Conservation (phyloP, 192 early-diverging fungal species). For the Backusella australiensis region DNA sequence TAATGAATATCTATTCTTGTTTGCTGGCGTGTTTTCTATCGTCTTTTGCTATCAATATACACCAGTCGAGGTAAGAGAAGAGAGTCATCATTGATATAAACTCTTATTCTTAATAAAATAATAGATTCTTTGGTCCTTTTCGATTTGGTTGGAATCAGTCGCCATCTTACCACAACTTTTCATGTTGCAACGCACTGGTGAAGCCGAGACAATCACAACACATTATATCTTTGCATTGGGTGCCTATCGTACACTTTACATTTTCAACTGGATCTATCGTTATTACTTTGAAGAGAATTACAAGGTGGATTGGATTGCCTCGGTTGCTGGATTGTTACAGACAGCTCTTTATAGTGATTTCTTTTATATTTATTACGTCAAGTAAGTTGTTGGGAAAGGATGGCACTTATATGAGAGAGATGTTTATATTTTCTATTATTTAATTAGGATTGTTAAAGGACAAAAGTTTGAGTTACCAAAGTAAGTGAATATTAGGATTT, state of each 20-base stretch:
- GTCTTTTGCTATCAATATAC: conserved; percentile 10
- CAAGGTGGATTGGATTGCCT: conserved; percentile 73
- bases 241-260: conserved; percentile 83
- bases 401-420: not conserved
- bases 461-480: conserved; percentile 67
- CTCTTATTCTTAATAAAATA: not conserved
- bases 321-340: conserved; percentile 89
- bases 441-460: conserved; percentile 62
- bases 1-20: conserved; percentile 68
- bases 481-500: conserved; percentile 16
- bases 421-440: not conserved
- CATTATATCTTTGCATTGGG: conserved; percentile 99
- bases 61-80: not conserved
- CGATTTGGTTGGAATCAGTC: conserved; percentile 93
- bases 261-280: conserved; percentile 95
- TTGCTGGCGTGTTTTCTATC: not conserved
- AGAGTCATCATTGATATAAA: not conserved
- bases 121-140: conserved; percentile 96
- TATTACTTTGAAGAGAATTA: conserved; percentile 39
- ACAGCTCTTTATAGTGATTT: conserved; percentile 97
- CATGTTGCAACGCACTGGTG: conserved; percentile 92
- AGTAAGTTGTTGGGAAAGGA: conserved; percentile 43
- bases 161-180: conserved; percentile 98
- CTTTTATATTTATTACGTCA: conserved; percentile 92
- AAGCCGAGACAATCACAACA: conserved; percentile 98